Base-by-base conservation (phyloP, 805 yeast species). In the Candida chilensis region DNA sequence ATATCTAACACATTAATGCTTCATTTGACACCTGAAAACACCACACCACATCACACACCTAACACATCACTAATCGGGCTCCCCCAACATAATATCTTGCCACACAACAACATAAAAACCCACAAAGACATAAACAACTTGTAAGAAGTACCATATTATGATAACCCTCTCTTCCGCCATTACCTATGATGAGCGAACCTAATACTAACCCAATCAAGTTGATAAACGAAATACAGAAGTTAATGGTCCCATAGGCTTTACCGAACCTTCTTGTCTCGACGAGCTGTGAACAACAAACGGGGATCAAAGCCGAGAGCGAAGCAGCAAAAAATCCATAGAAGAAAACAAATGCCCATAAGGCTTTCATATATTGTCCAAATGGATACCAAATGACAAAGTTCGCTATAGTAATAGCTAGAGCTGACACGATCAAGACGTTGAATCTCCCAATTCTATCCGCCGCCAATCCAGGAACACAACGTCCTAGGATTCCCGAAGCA, bases 331-430 rank as follows among this genome's bases (percentile, higher is more conserved):
- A 71, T 0, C 87, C 87, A 42, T 67, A 71, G 3, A 68, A 30
- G 0, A 60, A 67, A 6, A 77, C 56, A 47, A 77, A 80, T 0
- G 61, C 60, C 38, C 72, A 68, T 30, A 78, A 50, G 0, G 60
- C 66, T 2, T 50, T 52, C 17, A 57, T 32, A 29, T 48, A 39
- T 5, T 45, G 34, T 1, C 84, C 86, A 32, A 76, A 68, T 1
- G 88, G 87, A 14, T 78, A 50, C 87, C 87, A 78, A n/a, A 79
- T 41, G 0, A 62, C 59, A 28, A 79, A 54, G 3, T 72, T 60
- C 13, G 71, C 48, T 0, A 77, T 8, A 1, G 66, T 53, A 11
- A 71, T 55, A 5, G 72, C 52, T 3, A 48, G 19, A n/a, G 69
- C 47, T 56, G 75, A 64, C 3, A 59, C 27, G 8, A 63, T 48